Percentiles rank a stretch among this genome's conserved stretches.
Evolutionary conservation across 2,329 filamentous ascomycete species (phyloP).

Genomic region (Alternaria sp.): DNA sequence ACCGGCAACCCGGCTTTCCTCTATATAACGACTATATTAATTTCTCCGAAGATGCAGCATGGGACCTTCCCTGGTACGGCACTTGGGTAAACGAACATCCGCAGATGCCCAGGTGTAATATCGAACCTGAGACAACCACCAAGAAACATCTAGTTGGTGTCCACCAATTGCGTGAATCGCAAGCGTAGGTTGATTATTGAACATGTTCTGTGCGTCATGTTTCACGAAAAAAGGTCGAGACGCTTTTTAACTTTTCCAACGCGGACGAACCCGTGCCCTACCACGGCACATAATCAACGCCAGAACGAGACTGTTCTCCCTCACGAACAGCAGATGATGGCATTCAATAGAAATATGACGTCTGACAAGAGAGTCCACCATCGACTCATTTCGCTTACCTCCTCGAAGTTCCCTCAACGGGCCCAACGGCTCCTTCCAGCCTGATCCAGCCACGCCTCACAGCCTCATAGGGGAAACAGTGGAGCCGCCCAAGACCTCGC

Average conservation of each 20-base stretch:
- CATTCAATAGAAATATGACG: background rate
- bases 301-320: background rate
- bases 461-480: constrained; percentile 12
- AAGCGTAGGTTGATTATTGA: background rate
- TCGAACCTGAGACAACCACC: constrained; percentile 20
- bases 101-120: constrained; percentile 8
- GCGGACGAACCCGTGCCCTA: background rate
- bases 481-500: constrained; percentile 11
- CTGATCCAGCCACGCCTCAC: background rate
- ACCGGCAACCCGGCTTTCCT: constrained; percentile 10
- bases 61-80: background rate
- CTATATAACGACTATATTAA: constrained; percentile 27
- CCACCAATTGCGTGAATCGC: constrained; percentile 26
- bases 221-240: constrained; percentile 11
- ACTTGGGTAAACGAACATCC: constrained; percentile 4
- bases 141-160: constrained; percentile 10
- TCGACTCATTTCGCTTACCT: constrained; percentile 2
- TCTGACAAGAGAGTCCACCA: background rate
- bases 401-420: background rate
- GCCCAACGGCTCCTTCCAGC: background rate
- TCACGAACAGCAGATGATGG: background rate
- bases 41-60: constrained; percentile 20
- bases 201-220: constrained; percentile 12
- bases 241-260: constrained; percentile 9
- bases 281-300: background rate